Conservation (phyloP, 257 asterid species). For the Solanum piurae region DNA sequence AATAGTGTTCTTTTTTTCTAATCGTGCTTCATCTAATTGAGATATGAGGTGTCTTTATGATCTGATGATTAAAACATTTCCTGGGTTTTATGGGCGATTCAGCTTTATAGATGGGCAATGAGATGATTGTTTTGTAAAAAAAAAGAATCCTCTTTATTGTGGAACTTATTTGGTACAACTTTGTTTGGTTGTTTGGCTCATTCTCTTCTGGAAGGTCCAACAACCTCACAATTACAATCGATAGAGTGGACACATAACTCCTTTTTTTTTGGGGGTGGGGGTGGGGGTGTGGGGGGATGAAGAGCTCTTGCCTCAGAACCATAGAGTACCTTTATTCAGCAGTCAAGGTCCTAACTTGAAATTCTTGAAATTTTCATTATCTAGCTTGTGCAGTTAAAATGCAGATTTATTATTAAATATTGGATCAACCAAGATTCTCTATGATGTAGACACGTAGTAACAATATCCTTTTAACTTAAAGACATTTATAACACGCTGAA, state of each 20-base stretch:
- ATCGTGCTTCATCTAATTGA: background rate
- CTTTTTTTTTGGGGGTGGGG: no score
- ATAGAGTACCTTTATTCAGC: no score
- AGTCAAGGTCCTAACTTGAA: no score
- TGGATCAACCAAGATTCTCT: no score
- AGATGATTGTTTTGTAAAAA: background rate
- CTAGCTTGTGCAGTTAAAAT: no score
- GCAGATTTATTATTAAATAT: no score
- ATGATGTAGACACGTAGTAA: no score
- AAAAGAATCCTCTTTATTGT: background rate
- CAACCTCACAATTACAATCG: background rate
- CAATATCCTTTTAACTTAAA: no score
- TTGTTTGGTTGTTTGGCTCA: background rate
- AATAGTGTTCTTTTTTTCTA: background rate
- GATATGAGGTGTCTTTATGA: background rate
- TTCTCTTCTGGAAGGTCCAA: background rate
- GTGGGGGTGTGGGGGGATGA: no score
- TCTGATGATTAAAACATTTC: background rate
- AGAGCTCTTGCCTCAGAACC: no score
- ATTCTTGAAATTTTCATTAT: no score
- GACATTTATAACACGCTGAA: background rate
- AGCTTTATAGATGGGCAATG: background rate
- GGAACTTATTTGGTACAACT: background rate
- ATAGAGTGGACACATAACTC: background rate
- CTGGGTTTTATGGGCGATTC: background rate